Base-by-base conservation (phyloP, 768 basidiomycete genomes). In the Rhizopogon vinicolor region DNA sequence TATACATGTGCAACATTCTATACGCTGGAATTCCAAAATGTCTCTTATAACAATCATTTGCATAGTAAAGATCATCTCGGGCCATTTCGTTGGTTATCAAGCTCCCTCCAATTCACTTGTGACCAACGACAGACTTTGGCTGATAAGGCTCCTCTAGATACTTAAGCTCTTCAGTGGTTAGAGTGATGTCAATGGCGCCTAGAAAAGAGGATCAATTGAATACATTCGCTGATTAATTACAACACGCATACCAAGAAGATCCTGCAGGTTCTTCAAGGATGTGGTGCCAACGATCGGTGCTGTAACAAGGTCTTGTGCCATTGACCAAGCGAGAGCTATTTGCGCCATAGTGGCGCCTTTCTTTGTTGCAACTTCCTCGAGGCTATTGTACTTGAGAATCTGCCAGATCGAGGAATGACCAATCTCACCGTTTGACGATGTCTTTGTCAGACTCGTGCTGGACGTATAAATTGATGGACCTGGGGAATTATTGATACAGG, bases 271-370 rank as follows among this genome's bases (percentile, higher is more conserved):
- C 29, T 80, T 71, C 5, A 78, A 57, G 31, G 76, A 80, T 1
- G 79, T 81, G 0, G 77, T 74, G 1, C 83, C 84, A 35, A 85
- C 74, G 60, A 86, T 83, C 0, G 84, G 85, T 1, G 83, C 83
- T 0, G 81, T 70, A 5, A 86, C 76, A 28, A 74, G 73, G n/a
- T 74, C 69, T 58, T 76, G 76, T 3, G 73, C 62, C 51, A 81
- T 58, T 3, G 72, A 67, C 84, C 83, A 86, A 12, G 82, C 79
- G 25, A 82, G 58, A 3, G 80, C 72, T 7, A 84, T 67, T 57
- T 83, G 81, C 0, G 82, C 81, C 85, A 87, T 87, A 31, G 71
- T 76, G 6, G 75, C 66, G 4, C 74, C 74, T 43, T 75, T 76
- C 44, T 76, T 74, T 61, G 79, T 80, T 3, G 84, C 79, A 45